A percentile compares a stretch with the other conserved stretches of the same genome.
Evolutionary conservation across 148 eudicot genomes (phyloP).

Genomic region (Rhododendron simsii): DNA sequence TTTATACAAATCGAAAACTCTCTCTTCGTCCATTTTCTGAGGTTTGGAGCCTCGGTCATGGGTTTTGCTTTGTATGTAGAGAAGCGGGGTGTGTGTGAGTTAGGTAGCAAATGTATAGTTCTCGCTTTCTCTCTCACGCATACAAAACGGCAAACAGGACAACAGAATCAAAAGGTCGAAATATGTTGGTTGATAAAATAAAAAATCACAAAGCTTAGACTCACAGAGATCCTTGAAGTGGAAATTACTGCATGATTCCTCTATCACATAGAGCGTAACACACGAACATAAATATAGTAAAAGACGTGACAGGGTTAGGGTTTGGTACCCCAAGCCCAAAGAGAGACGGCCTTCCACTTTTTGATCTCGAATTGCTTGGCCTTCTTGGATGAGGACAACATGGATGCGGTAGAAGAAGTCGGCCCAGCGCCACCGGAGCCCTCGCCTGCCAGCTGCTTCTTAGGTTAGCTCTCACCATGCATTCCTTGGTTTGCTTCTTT

Average conservation of each 20-base stretch:
- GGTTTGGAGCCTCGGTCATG: too few relatives aligned
- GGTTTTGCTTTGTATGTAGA: too few relatives aligned
- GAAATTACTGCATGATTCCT: background rate
- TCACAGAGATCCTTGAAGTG: slow-evolving; percentile 93
- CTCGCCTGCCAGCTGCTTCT: slow-evolving; percentile 23
- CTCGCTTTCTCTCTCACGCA: too few relatives aligned
- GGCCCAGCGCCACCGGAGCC: slow-evolving; percentile 24
- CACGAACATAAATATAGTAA: background rate
- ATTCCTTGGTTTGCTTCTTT: too few relatives aligned
- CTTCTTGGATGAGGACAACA: slow-evolving; percentile 38
- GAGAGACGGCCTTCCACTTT: slow-evolving; percentile 96
- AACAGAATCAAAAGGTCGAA: too few relatives aligned
- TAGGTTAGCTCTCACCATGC: too few relatives aligned
- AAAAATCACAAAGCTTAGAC: slow-evolving; percentile 2
- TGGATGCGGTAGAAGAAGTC: slow-evolving; percentile 24
- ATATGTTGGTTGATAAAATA: background rate
- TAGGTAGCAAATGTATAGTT: too few relatives aligned
- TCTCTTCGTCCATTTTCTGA: too few relatives aligned
- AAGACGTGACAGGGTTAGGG: background rate
- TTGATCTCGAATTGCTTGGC: slow-evolving; percentile 85
- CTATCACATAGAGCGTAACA: background rate
- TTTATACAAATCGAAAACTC: too few relatives aligned
- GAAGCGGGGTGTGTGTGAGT: too few relatives aligned
- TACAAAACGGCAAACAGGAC: too few relatives aligned
- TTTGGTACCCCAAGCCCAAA: slow-evolving; percentile 89